Base-by-base conservation (phyloP, 192 early-diverging fungal species). In the Entomortierella chlamydospora region DNA sequence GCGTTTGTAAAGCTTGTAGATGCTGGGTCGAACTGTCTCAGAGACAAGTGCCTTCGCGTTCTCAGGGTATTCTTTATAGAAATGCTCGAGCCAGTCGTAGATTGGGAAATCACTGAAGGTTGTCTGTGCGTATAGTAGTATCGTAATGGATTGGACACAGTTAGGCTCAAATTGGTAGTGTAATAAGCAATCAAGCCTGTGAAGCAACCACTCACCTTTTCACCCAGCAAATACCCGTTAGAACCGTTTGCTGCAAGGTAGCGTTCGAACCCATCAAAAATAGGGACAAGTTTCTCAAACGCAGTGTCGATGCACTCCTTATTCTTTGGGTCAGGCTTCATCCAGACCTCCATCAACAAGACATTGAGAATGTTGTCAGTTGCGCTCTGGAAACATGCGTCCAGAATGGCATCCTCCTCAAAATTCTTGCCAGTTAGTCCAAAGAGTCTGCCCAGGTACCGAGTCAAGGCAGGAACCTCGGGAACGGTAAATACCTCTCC, bases 81-180 rank as follows among this genome's bases (percentile, higher is more conserved):
- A 70, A 11, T 60, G 39, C 12, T 60, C 11, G 28, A 79, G 42
- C 76, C 76, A 79, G 57, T 79, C 76, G 39, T 49, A 79, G 61
- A 61, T 65, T 11, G 39, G 20, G 18, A 79, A 79, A 6, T 79
- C 76, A 7, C 68, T 51, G 25, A 64, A 79, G 1, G 68, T 70
- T 34, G 76, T 66, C 76, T 79, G 47, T 37, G 45, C 12, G 55
- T n/a, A n/a, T n/a, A n/a, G n/a, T n/a, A n/a, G n/a, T n/a, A n/a
- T n/a, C n/a, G n/a, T n/a, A n/a, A n/a, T n/a, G n/a, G n/a, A n/a
- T n/a, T n/a, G n/a, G n/a, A n/a, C n/a, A n/a, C n/a, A n/a, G n/a
- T n/a, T n/a, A n/a, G n/a, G n/a, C n/a, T n/a, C n/a, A n/a, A n/a
- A n/a, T n/a, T n/a, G n/a, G n/a, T n/a, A n/a, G n/a, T 13, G 39